These are phyloP conservation scores for Sarocladium oryzae DNA, from an alignment of 2,329 filamentous ascomycete species.

Conservation along the genomic window DNA sequence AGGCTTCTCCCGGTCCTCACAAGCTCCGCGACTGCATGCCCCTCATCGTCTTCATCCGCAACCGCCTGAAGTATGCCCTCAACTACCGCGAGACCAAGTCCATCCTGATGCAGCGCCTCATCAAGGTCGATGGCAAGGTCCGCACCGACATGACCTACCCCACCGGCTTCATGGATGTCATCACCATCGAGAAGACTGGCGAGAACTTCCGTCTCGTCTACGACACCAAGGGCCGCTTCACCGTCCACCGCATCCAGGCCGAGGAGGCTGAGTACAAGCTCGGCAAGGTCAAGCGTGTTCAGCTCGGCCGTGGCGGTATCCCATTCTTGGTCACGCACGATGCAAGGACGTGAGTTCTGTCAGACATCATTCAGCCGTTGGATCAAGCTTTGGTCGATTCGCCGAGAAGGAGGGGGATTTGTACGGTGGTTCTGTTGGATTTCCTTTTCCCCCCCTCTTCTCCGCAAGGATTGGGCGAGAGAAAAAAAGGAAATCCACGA, in stretches of 20 bases:
- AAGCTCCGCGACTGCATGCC: conserved; percentile 99
- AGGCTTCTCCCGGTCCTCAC: conserved; percentile 81
- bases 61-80: conserved; percentile 98
- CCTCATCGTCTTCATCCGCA: conserved; percentile 95
- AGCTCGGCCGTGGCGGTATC: conserved; percentile 99
- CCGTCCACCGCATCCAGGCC: conserved; percentile 96
- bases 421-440: not conserved
- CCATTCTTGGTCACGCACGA: conserved; percentile 99
- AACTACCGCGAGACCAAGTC: conserved; percentile 96
- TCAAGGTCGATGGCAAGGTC: conserved; percentile 99
- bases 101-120: conserved; percentile 98
- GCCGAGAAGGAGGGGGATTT: conserved; percentile 13
- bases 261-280: conserved; percentile 99
- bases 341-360: conserved; percentile 99
- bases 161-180: conserved; percentile 98
- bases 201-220: conserved; percentile 99
- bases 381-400: conserved; percentile 92
- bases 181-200: conserved; percentile 98
- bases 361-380: conserved; percentile 99
- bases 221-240: conserved; percentile 99
- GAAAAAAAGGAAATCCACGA: not conserved
- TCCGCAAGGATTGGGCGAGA: not conserved
- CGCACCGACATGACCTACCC: conserved; percentile 98
- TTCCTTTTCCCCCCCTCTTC: not conserved
- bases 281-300: conserved; percentile 99